Evolutionary conservation across 306 rosid genomes (phyloP).

Genomic region (Begonia masoniana): DNA sequence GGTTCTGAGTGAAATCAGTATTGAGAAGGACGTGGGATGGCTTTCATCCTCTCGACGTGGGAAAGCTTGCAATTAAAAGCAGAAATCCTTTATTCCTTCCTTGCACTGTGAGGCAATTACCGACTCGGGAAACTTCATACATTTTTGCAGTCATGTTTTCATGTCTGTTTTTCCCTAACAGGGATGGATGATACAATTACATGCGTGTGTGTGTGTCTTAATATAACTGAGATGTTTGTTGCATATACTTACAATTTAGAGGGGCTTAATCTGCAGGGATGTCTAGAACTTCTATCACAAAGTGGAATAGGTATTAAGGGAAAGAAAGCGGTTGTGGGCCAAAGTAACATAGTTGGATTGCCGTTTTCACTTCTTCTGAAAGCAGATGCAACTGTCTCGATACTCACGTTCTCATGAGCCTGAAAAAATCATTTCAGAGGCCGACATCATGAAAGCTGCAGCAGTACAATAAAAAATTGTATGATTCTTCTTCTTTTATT

Average conservation of each 20-base stretch:
- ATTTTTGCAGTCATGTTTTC: too few species aligned
- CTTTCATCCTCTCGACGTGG: conserved; percentile 80
- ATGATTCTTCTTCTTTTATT: conserved; percentile 3
- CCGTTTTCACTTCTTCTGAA: conserved; percentile 82
- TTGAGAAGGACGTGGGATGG: conserved; percentile 87
- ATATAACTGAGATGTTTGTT: conserved; percentile 1
- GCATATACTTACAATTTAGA: too few species aligned
- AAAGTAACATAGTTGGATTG: conserved; percentile 90
- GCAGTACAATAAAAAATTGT: conserved; percentile 90
- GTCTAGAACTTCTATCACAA: conserved; percentile 68
- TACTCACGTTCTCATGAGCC: conserved; percentile 59
- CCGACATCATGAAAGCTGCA: conserved; percentile 87
- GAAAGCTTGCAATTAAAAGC: conserved; percentile 89
- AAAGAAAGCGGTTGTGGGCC: conserved; percentile 82
- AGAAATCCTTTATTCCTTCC: conserved; percentile 81
- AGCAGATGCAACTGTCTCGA: conserved; percentile 76
- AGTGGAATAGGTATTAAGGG: conserved; percentile 68
- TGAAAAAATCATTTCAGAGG: conserved; percentile 53
- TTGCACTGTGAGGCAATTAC: conserved; percentile 77
- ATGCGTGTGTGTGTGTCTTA: neutral
- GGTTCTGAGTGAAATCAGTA: conserved; percentile 65
- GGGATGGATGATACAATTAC: too few species aligned
- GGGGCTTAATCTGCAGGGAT: conserved; percentile 36
- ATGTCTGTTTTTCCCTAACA: too few species aligned
- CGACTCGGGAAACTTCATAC: neutral